Conservation (phyloP, 2,329 filamentous ascomycete species). For the Sporothrix euskadiensis region DNA sequence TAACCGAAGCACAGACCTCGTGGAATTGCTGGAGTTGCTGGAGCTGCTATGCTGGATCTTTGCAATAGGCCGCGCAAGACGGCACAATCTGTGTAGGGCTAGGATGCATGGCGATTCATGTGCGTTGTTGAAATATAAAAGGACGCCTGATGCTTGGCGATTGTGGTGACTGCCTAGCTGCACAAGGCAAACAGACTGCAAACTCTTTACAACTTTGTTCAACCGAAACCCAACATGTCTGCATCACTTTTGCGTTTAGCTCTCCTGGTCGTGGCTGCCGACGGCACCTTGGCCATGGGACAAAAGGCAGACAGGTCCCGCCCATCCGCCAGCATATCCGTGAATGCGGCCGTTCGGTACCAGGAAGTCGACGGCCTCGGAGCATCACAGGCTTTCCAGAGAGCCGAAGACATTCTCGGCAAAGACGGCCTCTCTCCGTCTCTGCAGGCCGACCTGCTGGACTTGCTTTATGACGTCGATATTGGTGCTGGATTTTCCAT, state of each 20-base stretch:
- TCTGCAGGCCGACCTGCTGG: conserved; percentile 1
- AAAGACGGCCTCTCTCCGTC: background rate
- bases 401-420: background rate
- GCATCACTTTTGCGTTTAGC: background rate
- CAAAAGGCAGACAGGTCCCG: background rate
- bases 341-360: background rate
- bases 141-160: too few relatives aligned
- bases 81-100: too few relatives aligned
- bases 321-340: background rate
- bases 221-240: background rate
- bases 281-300: too few relatives aligned
- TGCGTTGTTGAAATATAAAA: too few relatives aligned
- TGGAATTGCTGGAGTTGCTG: too few relatives aligned
- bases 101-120: too few relatives aligned
- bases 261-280: background rate
- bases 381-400: conserved; percentile 3
- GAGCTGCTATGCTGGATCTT: too few relatives aligned
- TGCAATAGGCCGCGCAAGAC: too few relatives aligned
- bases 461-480: background rate
- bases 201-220: background rate
- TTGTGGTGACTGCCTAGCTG: too few relatives aligned
- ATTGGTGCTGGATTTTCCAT: background rate
- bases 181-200: too few relatives aligned
- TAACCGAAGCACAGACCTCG: too few relatives aligned
- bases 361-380: conserved; percentile 14